These are phyloP conservation scores for Limnanthes douglasii DNA, from an alignment of 345 rosid species.

Conservation along the genomic window DNA sequence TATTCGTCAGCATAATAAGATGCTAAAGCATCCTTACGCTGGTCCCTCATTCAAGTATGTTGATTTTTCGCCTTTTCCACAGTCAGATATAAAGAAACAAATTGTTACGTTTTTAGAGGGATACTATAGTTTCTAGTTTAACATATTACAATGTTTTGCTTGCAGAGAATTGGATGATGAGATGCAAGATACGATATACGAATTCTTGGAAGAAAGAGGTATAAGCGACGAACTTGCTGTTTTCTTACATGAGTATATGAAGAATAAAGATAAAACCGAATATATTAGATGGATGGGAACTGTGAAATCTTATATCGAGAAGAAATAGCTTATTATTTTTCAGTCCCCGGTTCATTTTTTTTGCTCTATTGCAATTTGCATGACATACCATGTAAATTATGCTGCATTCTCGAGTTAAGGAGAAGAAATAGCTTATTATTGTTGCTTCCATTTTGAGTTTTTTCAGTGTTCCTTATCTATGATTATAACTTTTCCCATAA, in stretches of 20 bases:
- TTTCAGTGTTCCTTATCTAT: neutral
- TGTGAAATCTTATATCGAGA: constrained; percentile 52
- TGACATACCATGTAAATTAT: constrained; percentile 5
- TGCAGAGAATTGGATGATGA: constrained; percentile 75
- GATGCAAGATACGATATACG: constrained; percentile 54
- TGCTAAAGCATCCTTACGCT: constrained; percentile 19
- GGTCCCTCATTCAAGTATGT: constrained; percentile 78
- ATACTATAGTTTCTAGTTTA: too few species aligned
- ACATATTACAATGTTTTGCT: neutral
- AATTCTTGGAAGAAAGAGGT: constrained; percentile 53
- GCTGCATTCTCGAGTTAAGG: neutral
- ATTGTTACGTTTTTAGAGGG: too few species aligned
- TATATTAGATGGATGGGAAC: constrained; percentile 57
- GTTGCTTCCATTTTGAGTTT: constrained; percentile 1
- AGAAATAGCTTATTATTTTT: constrained; percentile 14
- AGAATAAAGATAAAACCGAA: constrained; percentile 57
- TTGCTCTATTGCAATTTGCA: too few species aligned
- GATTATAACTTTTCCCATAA: neutral
- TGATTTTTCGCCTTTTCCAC: constrained; percentile 2
- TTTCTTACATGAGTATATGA: constrained; percentile 71
- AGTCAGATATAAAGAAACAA: too few species aligned
- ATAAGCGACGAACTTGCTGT: constrained; percentile 47
- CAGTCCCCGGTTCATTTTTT: neutral
- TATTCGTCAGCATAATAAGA: constrained; percentile 17
- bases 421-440: neutral